Percentiles rank a stretch among this genome's conserved stretches.
phyloP scores from a whole-genome alignment of 306 rosid species.

The Astragalus glycyphyllos region DNA sequence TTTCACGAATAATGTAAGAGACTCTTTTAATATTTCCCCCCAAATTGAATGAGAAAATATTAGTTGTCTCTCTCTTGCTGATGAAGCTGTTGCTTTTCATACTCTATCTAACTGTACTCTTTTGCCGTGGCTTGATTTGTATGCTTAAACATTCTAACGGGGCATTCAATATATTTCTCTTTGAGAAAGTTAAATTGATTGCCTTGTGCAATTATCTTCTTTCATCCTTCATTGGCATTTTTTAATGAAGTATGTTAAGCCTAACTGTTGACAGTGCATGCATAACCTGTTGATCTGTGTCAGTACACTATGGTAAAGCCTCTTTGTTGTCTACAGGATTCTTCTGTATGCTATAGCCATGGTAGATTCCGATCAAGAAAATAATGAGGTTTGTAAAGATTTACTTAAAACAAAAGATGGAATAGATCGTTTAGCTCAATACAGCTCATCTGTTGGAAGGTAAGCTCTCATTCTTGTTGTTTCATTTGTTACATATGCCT shows the following conservation, averaged over 20 bases:
- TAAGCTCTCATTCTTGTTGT: slow-evolving; percentile 40
- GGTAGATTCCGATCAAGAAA: slow-evolving; percentile 80
- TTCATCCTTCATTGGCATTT: slow-evolving; percentile 30
- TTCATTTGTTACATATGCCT: slow-evolving; percentile 25
- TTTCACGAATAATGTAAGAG: background rate
- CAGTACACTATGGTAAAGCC: slow-evolving; percentile 24
- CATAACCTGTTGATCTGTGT: slow-evolving; percentile 14
- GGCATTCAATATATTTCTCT: background rate
- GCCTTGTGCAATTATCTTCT: slow-evolving; percentile 6
- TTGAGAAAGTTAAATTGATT: slow-evolving; percentile 19
- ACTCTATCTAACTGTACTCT: background rate
- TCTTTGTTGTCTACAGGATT: slow-evolving; percentile 59
- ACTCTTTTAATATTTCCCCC: too few species aligned
- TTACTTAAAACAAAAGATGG: slow-evolving; percentile 76
- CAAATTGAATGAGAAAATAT: background rate
- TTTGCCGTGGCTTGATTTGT: slow-evolving; percentile 9
- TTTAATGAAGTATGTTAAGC: slow-evolving; percentile 16
- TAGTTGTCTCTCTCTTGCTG: slow-evolving; percentile 12
- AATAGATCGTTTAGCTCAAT: slow-evolving; percentile 72
- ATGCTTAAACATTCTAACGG: background rate
- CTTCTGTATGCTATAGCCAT: slow-evolving; percentile 85
- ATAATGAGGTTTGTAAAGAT: slow-evolving; percentile 54
- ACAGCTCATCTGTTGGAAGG: slow-evolving; percentile 90
- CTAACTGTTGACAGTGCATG: background rate
- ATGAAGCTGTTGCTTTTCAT: slow-evolving; percentile 9